Conservation (phyloP, 169 alveolate species). For the Eimeria sp. region DNA sequence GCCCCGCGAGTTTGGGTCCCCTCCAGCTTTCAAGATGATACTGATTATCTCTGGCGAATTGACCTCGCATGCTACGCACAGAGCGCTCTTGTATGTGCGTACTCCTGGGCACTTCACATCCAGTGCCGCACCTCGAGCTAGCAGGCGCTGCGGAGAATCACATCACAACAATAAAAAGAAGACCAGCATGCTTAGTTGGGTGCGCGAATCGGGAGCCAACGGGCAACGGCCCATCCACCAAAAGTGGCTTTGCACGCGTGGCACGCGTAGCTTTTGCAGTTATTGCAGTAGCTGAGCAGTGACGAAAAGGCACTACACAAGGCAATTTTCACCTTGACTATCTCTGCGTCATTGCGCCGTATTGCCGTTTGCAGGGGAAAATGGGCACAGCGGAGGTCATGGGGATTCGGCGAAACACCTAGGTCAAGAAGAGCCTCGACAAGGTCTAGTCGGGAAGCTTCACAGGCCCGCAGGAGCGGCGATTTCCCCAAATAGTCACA, state of each 20-base stretch:
- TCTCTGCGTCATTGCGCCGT: conserved; percentile 79
- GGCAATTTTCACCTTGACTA: conserved; percentile 62
- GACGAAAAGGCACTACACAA: neutral
- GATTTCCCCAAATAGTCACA: conserved; percentile 93
- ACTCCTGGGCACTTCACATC: conserved; percentile 90
- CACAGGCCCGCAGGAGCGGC: conserved; percentile 93
- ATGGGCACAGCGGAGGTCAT: conserved; percentile 85
- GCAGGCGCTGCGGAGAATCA: conserved; percentile 85
- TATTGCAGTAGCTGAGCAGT: neutral
- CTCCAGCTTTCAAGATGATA: conserved; percentile 91
- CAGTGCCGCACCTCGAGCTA: conserved; percentile 88
- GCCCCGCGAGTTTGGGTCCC: conserved; percentile 92
- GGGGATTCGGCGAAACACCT: conserved; percentile 85
- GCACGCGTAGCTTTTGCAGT: neutral
- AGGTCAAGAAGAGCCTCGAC: conserved; percentile 88
- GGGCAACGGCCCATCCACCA: neutral
- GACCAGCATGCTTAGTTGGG: neutral
- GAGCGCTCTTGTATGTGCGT: conserved; percentile 92
- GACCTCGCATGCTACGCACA: conserved; percentile 93
- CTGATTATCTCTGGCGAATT: conserved; percentile 89
- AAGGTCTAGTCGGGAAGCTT: conserved; percentile 88
- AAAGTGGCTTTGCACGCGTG: neutral
- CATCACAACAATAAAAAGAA: neutral
- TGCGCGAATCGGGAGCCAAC: neutral
- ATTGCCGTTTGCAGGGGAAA: conserved; percentile 82